Percentiles rank a stretch among this genome's conserved stretches.
These are phyloP conservation scores for Aureobasidium namibiae DNA, from an alignment of 2,329 filamentous ascomycete genomes.

Conservation along the genomic window DNA sequence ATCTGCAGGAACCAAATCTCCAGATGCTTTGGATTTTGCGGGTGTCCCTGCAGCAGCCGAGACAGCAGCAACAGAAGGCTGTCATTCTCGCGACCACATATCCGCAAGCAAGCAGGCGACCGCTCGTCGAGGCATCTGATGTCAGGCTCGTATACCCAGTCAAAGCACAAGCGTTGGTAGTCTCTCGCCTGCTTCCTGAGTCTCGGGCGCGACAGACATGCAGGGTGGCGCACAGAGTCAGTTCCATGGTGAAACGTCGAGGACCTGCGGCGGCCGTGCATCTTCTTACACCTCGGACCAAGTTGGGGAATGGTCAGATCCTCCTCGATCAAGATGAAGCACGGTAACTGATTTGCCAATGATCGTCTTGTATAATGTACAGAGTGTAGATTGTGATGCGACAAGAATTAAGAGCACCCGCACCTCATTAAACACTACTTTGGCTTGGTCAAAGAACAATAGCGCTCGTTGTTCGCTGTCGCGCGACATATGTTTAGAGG, in stretches of 20 bases:
- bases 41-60: slow-evolving; percentile 7
- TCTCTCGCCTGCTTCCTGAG: background rate
- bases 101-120: background rate
- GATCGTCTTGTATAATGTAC: background rate
- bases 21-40: background rate
- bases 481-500: background rate
- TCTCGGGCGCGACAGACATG: slow-evolving; percentile 1
- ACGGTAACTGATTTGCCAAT: background rate
- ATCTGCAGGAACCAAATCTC: slow-evolving; percentile 7
- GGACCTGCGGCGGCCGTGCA: slow-evolving; percentile 3
- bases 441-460: background rate
- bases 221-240: slow-evolving; percentile 5
- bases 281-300: slow-evolving; percentile 4
- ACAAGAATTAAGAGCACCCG: background rate
- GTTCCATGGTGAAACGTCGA: slow-evolving; percentile 12
- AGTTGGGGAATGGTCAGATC: slow-evolving; percentile 4
- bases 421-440: background rate
- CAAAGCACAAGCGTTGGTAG: background rate
- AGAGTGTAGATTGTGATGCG: background rate
- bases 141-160: background rate
- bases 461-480: background rate
- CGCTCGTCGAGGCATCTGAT: background rate
- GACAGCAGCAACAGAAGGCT: slow-evolving; percentile 5
- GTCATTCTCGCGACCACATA: background rate
- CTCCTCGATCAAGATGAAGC: background rate